Percentiles rank a stretch among this genome's conserved stretches.
phyloP scores from a whole-genome alignment of 768 basidiomycete species.

The Fomitopsis pulvina region DNA sequence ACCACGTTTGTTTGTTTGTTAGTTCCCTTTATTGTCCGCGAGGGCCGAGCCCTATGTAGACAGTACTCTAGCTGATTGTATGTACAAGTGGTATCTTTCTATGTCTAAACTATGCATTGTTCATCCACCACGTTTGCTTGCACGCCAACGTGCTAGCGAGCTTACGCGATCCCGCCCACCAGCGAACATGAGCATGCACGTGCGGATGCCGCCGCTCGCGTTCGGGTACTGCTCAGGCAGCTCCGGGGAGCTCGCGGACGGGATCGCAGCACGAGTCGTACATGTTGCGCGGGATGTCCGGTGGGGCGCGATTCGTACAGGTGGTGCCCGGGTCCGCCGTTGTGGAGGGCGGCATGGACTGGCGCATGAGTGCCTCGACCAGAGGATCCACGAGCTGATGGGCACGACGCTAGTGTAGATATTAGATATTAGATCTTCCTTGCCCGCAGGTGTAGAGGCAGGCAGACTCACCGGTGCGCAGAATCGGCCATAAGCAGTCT shows the following conservation, averaged over 20 bases:
- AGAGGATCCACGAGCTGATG: constrained; percentile 42
- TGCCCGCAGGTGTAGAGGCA: no score
- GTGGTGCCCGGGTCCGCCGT: no score
- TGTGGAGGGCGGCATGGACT: constrained; percentile 8
- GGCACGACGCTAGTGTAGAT: constrained; percentile 49
- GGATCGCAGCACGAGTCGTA: constrained; percentile 44
- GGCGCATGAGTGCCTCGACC: constrained; percentile 46
- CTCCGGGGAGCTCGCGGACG: constrained; percentile 51
- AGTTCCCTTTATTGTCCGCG: no score
- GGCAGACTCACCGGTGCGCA: constrained; percentile 10
- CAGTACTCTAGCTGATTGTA: no score
- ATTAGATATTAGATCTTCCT: no score
- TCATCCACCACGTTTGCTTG: no score
- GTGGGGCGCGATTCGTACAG: constrained; percentile 20
- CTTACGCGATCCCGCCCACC: constrained; percentile 59
- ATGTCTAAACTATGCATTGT: no score
- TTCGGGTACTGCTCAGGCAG: no score
- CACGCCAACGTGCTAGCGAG: constrained; percentile 65
- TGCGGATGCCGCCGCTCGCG: constrained; percentile 63
- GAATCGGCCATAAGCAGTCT: constrained; percentile 7
- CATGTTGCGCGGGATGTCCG: constrained; percentile 44
- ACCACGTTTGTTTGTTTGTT: no score
- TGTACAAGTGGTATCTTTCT: no score
- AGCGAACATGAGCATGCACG: constrained; percentile 72
- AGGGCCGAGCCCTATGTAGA: no score